phyloP scores from a whole-genome alignment of 2,329 filamentous ascomycete species.

The Blastomyces emzantsi region DNA sequence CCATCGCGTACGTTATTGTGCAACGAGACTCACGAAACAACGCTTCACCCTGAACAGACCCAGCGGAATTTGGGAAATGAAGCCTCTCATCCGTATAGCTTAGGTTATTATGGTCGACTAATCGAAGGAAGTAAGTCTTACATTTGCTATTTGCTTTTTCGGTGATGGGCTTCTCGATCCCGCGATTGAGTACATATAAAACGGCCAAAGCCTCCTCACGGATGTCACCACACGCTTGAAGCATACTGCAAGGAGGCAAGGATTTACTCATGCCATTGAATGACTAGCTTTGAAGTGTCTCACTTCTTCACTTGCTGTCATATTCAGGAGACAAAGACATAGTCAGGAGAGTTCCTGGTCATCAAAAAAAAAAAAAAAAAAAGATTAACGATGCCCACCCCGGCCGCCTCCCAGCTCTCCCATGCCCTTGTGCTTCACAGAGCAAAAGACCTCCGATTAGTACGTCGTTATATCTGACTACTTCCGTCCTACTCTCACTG shows the following conservation, averaged over 20 bases:
- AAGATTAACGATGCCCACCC: not conserved
- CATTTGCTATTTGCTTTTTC: not conserved
- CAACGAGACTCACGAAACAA: not conserved
- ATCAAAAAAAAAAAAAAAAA: too few relatives aligned
- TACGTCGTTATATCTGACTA: conserved; percentile 26
- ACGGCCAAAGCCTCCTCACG: not conserved
- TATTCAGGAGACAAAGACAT: not conserved
- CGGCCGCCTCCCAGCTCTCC: conserved; percentile 14
- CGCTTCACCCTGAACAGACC: not conserved
- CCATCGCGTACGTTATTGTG: not conserved
- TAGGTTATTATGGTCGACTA: not conserved
- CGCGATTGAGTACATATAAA: not conserved
- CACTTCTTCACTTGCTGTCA: not conserved
- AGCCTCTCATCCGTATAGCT: not conserved
- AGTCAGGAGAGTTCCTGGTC: not conserved
- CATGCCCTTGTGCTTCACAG: conserved; percentile 50
- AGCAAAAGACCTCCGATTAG: conserved; percentile 51
- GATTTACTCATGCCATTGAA: not conserved
- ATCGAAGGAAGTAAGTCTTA: not conserved
- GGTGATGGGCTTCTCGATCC: not conserved
- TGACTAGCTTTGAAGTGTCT: not conserved
- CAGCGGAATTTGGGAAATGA: not conserved
- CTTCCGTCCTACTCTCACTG: not conserved
- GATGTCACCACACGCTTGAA: not conserved
- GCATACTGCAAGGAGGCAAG: not conserved